Evolutionary conservation across 257 asterid species (phyloP).

Genomic region (Ballota nigra): DNA sequence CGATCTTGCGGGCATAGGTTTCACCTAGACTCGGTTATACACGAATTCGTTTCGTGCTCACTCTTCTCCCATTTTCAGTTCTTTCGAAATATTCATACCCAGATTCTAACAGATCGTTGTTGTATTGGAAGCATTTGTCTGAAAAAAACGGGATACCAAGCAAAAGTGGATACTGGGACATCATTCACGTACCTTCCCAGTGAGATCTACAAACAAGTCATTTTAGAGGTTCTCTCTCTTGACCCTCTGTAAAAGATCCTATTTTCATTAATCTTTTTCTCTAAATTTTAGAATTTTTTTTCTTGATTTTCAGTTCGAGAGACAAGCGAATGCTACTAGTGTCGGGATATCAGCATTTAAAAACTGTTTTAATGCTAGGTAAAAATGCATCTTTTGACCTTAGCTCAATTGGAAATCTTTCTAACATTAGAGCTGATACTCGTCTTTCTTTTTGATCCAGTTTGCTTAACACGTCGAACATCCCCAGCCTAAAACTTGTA

Average conservation of each 20-base stretch:
- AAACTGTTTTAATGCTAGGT: conserved; percentile 67
- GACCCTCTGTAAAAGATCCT: background rate
- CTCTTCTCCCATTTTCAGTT: no score
- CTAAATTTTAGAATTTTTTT: background rate
- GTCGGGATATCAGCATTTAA: conserved; percentile 39
- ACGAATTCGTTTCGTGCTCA: no score
- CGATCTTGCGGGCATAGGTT: no score
- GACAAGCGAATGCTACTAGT: conserved; percentile 42
- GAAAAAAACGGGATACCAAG: conserved; percentile 45
- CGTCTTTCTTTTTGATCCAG: conserved; percentile 37
- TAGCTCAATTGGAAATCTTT: background rate
- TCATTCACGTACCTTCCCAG: conserved; percentile 72
- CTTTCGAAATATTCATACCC: no score
- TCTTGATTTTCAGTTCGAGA: conserved; percentile 51
- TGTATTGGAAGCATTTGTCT: conserved; percentile 58
- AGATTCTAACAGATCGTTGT: no score
- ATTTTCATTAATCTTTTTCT: background rate
- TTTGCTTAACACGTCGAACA: conserved; percentile 32
- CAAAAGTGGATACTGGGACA: conserved; percentile 74
- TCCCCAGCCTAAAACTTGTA: conserved; percentile 56
- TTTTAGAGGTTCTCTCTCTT: conserved; percentile 45
- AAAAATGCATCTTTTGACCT: conserved; percentile 11
- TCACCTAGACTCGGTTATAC: no score
- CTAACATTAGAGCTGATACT: conserved; percentile 22
- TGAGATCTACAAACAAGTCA: conserved; percentile 43